A percentile compares a stretch with the other conserved stretches of the same genome.
phyloP scores from a whole-genome alignment of 345 rosid genomes.

The Corchorus capsularis region DNA sequence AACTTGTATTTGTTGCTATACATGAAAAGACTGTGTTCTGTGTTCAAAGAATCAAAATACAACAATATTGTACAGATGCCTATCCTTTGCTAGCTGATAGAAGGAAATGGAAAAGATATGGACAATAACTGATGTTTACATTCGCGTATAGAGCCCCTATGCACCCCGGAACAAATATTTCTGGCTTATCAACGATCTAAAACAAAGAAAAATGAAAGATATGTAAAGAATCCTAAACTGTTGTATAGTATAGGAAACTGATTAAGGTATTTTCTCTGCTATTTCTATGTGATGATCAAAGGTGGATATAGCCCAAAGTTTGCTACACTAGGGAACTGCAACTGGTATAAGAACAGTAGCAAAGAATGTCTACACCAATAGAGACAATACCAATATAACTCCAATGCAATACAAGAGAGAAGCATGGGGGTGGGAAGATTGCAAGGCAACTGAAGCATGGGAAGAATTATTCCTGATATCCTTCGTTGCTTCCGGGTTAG shows the following conservation, averaged over 20 bases:
- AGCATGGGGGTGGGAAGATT: constrained; percentile 13
- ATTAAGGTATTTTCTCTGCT: constrained; percentile 5
- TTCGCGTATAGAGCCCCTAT: not conserved
- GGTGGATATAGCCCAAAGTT: not conserved
- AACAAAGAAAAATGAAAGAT: not conserved
- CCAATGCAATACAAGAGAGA: constrained; percentile 16
- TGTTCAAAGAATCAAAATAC: not conserved
- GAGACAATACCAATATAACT: constrained; percentile 19
- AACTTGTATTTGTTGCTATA: not conserved
- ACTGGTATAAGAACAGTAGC: constrained; percentile 2
- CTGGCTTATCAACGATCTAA: not conserved
- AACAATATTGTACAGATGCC: not conserved
- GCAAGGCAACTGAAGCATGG: constrained; percentile 36
- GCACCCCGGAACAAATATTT: not conserved
- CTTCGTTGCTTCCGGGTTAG: constrained; percentile 36
- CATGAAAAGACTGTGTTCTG: not conserved
- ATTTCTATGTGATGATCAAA: constrained; percentile 11
- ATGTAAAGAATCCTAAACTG: not conserved
- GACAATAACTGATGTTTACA: constrained; percentile 3
- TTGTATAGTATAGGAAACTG: constrained; percentile 1
- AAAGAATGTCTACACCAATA: constrained; percentile 26
- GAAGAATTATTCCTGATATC: constrained; percentile 32
- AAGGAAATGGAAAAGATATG: not conserved
- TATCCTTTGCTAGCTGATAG: not conserved
- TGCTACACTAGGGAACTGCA: constrained; percentile 2